Evolutionary conservation across 805 yeast genomes (phyloP), one percentile per base, ranked within the genome.

Genomic region (Yarrowia sp.): DNA sequence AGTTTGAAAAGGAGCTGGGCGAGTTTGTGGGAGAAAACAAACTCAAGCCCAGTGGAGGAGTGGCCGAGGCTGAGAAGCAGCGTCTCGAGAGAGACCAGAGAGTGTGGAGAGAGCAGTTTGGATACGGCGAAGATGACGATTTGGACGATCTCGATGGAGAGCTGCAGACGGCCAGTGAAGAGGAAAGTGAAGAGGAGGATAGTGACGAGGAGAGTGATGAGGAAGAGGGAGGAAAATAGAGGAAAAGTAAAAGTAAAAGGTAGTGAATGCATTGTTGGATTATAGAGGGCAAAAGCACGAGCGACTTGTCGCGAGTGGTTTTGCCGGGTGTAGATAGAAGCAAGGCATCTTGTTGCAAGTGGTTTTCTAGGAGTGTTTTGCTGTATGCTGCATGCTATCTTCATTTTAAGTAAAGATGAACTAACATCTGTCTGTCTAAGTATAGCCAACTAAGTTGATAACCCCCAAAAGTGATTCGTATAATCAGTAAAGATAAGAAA

Each of bases 1-100:
- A 86, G 64, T 93, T 93, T 71, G 90, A 88, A 73, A 92, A 89
- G 66, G 98, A 93, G 73, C 77, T 93, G 7, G 95, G 87, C 1
- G 88, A 84, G 18, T 93, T 91, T 79, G 97, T 93, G 8, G 92
- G 81, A 7, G 93, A 86, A 47, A 81, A 84, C 33, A 88, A 82
- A 72, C 79, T 93, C 66, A 90, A 89, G 72, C 88, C 85, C 68
- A 84, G 92, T 17, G 98, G 98, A 6, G 98, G 98, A 0, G 83
- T 92, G 18, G 96, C 89, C 67, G 98, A 91, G 70, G 78, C 90
- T 18, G 98, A 93, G 70, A 79, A 90, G 66, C 69, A 80, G 57
- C 80, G 97, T 66, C 80, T 79, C 69, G 77, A 81, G 67, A 86
- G 89, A 68, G 96, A 91, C 75, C 85, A 82, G 64, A 87, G 87